Base-by-base conservation (phyloP, 2,329 filamentous ascomycete genomes). In the Diaporthe sp. region DNA sequence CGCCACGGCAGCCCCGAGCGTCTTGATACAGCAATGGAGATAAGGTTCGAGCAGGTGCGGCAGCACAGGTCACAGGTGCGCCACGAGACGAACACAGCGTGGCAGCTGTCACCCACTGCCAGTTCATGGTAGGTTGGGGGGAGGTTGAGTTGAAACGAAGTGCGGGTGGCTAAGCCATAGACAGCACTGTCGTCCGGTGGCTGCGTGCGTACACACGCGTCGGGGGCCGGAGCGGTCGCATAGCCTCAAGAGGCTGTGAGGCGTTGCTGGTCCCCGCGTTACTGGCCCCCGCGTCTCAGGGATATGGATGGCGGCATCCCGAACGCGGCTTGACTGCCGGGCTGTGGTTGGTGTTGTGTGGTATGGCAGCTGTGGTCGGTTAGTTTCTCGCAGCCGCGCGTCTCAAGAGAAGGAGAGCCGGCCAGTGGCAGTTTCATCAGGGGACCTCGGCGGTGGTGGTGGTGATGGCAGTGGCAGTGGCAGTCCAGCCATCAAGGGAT, bases 61-160 rank as follows among this genome's bases (percentile, higher is more conserved):
- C 65, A 70, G 65, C 65, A 70, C 49, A 42, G 47, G 65, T 55
- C 65, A 70, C 65, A 55, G 47, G 65, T 70, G 28, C 25, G 49
- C 6, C 49, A 70, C 65, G 65, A 70, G 65, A 70, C 65, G 65
- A 70, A 70, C 65, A 34, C 65, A 55, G 65, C 65, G 65, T 70
- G 49, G 65, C 65, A 70, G 65, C 65, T 70, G 49, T 70, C 65
- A 55, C 65, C 49, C 65, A 70, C n/a, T 39, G 47, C 47, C 47
- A 70, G 49, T 49, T 37, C 22, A 49, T 55, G 31, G 22, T 34
- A 70, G 65, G 47, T 22, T 55, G 17, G 5, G 9, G 55, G 20
- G 28, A 57, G 47, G 42, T 37, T 51, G 70, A 51, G 70, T 49
- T 72, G 70, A 72, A 72, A 72, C 55, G 13, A 39, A 6, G 42